Evolutionary conservation across 2,329 filamentous ascomycete genomes (phyloP), one percentile per base, ranked within the genome.

Genomic region (Fusarium chlamydosporum): DNA sequence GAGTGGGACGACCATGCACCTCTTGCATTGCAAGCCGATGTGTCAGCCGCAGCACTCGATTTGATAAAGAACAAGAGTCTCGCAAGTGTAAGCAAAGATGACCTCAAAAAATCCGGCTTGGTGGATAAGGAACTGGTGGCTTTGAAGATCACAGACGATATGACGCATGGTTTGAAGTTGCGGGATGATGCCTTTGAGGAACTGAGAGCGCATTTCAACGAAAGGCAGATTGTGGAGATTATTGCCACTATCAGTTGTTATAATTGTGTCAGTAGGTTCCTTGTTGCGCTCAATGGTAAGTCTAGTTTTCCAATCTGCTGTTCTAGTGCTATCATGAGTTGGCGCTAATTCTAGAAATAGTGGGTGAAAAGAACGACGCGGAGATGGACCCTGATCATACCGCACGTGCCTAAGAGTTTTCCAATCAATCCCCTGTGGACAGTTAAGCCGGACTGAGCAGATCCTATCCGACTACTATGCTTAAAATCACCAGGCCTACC

Each of bases 1-100:
- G 40, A 42, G 18, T 42, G 40, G 40, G 40, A 42, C 18, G 40
- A 42, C 40, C 40, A 42, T 26, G 40, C 40, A 23, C 40, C 40
- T 42, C 40, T 42, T 23, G 40, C 40, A 13, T 42, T 42, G 10
- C 18, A 23, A 12, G 40, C 40, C 18, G 18, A 42, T 20, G 40
- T 42, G 20, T 23, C 40, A 42, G 18, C 20, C 27, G 18, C 18
- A 20, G 40, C 40, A 42, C 40, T 42, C 40, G 40, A 42, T 23
- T 23, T 42, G 6, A 42, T 42, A 42, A 42, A 20, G 18, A 23
- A 42, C 5, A 42, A 42, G 20, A 20, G 27, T 42, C 40, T 42
- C 10, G 40, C 40, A 27, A 42, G 12, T 8, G 11, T 42, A 6
- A 42, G 18, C 40, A 42, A 42, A 16, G 20, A 26, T 42, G 40